Conservation (phyloP, 192 early-diverging fungal genomes). For the Entomortierella lignicola region DNA sequence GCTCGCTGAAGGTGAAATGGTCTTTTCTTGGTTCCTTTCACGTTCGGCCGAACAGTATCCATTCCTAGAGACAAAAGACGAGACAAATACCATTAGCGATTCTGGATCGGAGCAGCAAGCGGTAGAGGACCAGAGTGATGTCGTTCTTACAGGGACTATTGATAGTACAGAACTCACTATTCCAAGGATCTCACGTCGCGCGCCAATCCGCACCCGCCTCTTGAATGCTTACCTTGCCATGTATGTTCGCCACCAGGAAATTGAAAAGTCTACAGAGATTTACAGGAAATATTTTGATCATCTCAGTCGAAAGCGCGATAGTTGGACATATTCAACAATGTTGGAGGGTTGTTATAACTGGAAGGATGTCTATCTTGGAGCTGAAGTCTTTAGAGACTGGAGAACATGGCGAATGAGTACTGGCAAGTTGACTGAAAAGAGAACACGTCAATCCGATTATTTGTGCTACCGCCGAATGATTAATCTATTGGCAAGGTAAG, state of each 20-base stretch:
- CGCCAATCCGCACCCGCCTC: constrained; percentile 61
- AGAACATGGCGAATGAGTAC: constrained; percentile 65
- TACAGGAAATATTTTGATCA: constrained; percentile 65
- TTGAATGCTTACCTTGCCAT: constrained; percentile 72
- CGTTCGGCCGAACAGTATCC: constrained; percentile 58
- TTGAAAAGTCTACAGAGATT: constrained; percentile 56
- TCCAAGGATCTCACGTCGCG: constrained; percentile 48
- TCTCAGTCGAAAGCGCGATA: constrained; percentile 61
- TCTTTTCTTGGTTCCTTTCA: constrained; percentile 51
- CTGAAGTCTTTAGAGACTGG: constrained; percentile 76
- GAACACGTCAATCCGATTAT: constrained; percentile 65
- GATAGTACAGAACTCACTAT: constrained; percentile 6
- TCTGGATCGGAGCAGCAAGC: background rate
- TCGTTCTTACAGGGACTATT: background rate
- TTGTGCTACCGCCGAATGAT: constrained; percentile 70
- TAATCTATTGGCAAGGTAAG: constrained; percentile 71
- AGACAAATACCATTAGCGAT: constrained; percentile 9
- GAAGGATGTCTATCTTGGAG: constrained; percentile 69
- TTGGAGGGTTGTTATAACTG: constrained; percentile 71
- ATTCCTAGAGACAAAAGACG: constrained; percentile 25
- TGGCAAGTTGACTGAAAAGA: constrained; percentile 36
- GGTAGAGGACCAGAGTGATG: background rate
- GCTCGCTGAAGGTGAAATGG: constrained; percentile 43
- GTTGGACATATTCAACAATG: constrained; percentile 70
- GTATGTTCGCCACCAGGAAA: constrained; percentile 64